phyloP scores from a whole-genome alignment of 371 early-diverging fungal species.

The Capniomyces stellatus region DNA sequence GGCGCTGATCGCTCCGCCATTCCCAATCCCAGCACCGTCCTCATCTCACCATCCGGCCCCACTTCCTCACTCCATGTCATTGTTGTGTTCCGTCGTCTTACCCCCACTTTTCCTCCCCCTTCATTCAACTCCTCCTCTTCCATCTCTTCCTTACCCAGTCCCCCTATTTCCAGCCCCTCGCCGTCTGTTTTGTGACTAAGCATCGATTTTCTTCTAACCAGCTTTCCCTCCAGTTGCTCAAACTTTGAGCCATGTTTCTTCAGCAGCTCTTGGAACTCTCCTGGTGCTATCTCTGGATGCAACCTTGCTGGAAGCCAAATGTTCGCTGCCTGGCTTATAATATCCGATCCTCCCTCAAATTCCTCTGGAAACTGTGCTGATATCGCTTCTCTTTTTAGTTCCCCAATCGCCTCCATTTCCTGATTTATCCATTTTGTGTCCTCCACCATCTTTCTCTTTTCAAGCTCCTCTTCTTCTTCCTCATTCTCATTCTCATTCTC shows the following conservation, averaged over 20 bases:
- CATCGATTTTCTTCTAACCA: constrained; percentile 20
- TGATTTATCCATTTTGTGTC: constrained; percentile 16
- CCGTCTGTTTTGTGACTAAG: neutral
- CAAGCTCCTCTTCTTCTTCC: no score
- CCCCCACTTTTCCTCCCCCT: no score
- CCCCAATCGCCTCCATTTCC: constrained; percentile 26
- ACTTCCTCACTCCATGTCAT: neutral
- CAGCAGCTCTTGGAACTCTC: constrained; percentile 27
- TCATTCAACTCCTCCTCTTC: constrained; percentile 4
- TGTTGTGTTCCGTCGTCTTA: no score
- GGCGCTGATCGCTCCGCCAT: constrained; percentile 8
- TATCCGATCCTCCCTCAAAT: neutral
- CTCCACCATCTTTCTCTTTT: no score
- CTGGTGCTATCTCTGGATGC: constrained; percentile 28
- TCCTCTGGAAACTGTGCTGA: constrained; percentile 6
- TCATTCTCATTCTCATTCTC: no score
- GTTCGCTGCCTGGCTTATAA: neutral
- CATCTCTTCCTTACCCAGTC: neutral
- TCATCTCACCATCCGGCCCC: neutral
- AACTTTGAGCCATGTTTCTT: constrained; percentile 23
- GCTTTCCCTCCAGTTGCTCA: constrained; percentile 14
- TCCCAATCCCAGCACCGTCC: no score
- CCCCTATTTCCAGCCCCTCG: neutral
- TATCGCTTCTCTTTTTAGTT: constrained; percentile 25
- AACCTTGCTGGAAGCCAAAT: constrained; percentile 28